Evolutionary conservation across 352 stramenopile genomes (phyloP).

Genomic region (Globisporangium nodosum): DNA sequence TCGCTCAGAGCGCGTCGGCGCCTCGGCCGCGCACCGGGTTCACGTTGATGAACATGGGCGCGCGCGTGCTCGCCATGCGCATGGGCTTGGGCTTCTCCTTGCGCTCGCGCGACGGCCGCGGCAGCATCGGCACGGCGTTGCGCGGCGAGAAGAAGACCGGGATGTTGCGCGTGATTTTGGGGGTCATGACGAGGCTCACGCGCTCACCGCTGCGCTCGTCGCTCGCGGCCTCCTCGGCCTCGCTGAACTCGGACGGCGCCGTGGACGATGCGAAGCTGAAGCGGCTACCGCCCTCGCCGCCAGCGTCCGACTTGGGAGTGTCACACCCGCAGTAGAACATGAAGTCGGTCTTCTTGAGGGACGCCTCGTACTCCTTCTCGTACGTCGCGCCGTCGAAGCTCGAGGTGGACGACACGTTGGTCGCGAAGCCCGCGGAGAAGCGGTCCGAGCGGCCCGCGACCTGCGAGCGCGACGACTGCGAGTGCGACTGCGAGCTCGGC

Average conservation of each 20-base stretch:
- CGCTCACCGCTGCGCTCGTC: constrained; percentile 10
- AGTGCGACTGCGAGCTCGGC: constrained; percentile 10
- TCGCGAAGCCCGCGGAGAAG: constrained; percentile 10
- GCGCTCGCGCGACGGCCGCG: constrained; percentile 10
- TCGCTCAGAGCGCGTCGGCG: constrained; percentile 7
- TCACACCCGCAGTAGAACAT: constrained; percentile 53
- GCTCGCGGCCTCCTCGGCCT: constrained; percentile 4
- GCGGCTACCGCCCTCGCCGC: constrained; percentile 25
- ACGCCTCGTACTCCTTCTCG: constrained; percentile 27
- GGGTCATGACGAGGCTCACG: constrained; percentile 22
- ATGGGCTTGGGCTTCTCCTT: constrained; percentile 10
- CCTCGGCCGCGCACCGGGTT: constrained; percentile 8
- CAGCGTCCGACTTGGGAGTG: constrained; percentile 26
- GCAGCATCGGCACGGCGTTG: constrained; percentile 24
- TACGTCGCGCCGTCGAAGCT: constrained; percentile 21
- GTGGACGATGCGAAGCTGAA: constrained; percentile 20
- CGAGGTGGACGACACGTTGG: constrained; percentile 14
- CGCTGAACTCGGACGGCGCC: constrained; percentile 11
- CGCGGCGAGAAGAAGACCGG: constrained; percentile 51
- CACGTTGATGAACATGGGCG: constrained; percentile 11
- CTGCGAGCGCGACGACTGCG: constrained; percentile 9
- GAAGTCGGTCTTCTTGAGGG: constrained; percentile 33
- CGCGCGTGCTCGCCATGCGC: constrained; percentile 8
- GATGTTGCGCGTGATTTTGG: constrained; percentile 38
- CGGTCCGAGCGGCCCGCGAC: constrained; percentile 6